A percentile compares a stretch with the other conserved stretches of the same genome.
These are phyloP conservation scores for Pharus latifolius DNA, from an alignment of 176 grass and related monocot species.

Conservation along the genomic window DNA sequence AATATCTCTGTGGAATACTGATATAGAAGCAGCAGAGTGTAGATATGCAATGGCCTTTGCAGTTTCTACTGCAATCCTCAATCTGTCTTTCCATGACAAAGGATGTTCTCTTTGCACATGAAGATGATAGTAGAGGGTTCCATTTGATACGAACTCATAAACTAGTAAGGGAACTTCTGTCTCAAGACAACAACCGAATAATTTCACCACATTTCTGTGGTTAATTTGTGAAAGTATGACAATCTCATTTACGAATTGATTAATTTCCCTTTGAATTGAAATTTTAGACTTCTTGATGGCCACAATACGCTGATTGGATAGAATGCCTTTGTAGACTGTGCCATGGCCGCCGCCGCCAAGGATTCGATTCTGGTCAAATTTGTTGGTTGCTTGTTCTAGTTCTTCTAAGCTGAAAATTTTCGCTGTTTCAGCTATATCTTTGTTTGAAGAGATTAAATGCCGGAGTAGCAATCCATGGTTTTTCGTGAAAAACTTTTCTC, in stretches of 20 bases:
- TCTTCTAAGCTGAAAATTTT: constrained; percentile 48
- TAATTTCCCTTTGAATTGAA: constrained; percentile 29
- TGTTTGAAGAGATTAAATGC: constrained; percentile 30
- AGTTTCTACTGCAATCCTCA: constrained; percentile 35
- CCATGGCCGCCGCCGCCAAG: constrained; percentile 28
- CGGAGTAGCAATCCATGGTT: constrained; percentile 45
- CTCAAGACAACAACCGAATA: constrained; percentile 32
- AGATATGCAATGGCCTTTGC: constrained; percentile 33
- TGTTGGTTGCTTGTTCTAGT: constrained; percentile 33
- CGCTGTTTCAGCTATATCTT: constrained; percentile 23
- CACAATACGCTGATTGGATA: constrained; percentile 37
- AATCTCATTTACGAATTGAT: constrained; percentile 51
- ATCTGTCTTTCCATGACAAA: constrained; percentile 32
- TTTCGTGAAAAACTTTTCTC: constrained; percentile 24
- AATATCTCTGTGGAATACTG: constrained; percentile 48
- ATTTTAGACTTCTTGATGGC: constrained; percentile 54
- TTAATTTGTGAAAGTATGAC: constrained; percentile 53
- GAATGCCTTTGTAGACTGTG: constrained; percentile 34
- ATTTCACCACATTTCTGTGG: constrained; percentile 39
- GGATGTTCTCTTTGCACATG: background rate
- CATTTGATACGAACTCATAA: constrained; percentile 44
- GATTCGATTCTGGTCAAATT: constrained; percentile 36
- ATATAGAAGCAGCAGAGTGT: constrained; percentile 22
- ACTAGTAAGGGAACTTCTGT: constrained; percentile 42
- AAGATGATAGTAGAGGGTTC: constrained; percentile 28